Base-by-base conservation (phyloP, 106 monocot species). In the Iris macrosiphon region DNA sequence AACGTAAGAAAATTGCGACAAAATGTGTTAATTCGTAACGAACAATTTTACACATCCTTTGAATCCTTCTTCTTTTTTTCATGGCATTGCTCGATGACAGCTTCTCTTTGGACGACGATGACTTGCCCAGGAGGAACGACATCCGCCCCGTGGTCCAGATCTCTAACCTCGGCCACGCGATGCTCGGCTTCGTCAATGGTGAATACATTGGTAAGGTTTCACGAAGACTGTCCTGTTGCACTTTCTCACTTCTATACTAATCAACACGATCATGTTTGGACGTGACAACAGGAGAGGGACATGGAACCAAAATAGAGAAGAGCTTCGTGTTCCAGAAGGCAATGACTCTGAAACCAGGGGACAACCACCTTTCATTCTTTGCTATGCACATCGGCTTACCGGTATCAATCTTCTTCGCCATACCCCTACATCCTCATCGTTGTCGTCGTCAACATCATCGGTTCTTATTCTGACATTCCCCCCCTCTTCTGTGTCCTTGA, bases 161-260 rank as follows among this genome's bases (percentile, higher is more conserved):
- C 32, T 46, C 74, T 34, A 77, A 41, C 24, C 64, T 75, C n/a
- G 86, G 83, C 9, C 86, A 96, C 67, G 82, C 57, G 0, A 47
- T 96, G 66, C 66, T 80, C 45, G 83, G 55, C 16, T 96, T 90
- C 40, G 77, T 72, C 42, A 96, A 96, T 53, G 90, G 75, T 17
- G 37, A 59, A 50, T 96, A 75, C 63, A 64, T 90, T 21, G 96
- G 96, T 96, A 87, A 52, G 11, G 16, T 41, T n/a, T n/a, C n/a
- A n/a, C n/a, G n/a, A n/a, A n/a, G n/a, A n/a, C n/a, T n/a, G n/a
- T n/a, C n/a, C n/a, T n/a, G n/a, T n/a, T n/a, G n/a, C n/a, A n/a
- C n/a, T n/a, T n/a, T n/a, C n/a, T n/a, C n/a, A n/a, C n/a, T n/a
- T n/a, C n/a, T n/a, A n/a, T n/a, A n/a, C n/a, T n/a, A n/a, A n/a